These are phyloP conservation scores for Truncatella angustata DNA, from an alignment of 2,329 filamentous ascomycete genomes.

Conservation along the genomic window DNA sequence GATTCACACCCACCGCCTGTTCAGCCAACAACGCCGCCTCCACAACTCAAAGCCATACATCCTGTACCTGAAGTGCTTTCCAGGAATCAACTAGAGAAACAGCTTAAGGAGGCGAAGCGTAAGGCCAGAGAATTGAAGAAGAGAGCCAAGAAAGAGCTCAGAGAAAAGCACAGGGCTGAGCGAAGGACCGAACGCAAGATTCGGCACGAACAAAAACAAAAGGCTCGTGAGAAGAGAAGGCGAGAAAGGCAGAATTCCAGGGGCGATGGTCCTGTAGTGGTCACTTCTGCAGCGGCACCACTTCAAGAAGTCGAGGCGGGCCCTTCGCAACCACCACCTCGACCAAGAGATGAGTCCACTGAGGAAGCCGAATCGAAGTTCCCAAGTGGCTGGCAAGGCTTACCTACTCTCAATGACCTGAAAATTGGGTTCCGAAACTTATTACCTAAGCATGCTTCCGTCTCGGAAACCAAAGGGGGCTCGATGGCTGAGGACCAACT, in stretches of 20 bases:
- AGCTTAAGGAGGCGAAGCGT: conserved; percentile 17
- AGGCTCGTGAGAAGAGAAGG: conserved; percentile 14
- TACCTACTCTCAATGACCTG: neutral
- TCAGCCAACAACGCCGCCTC: no score
- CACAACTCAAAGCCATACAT: no score
- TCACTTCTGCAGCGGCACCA: neutral
- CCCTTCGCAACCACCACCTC: neutral
- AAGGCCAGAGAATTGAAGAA: conserved; percentile 14
- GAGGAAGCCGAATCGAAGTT: neutral
- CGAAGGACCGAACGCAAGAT: conserved; percentile 12
- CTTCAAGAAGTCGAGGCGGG: conserved; percentile 8
- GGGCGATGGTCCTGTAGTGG: no score
- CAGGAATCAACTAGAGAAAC: neutral
- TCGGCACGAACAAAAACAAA: conserved; percentile 6
- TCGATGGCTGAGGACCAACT: neutral
- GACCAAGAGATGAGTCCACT: neutral
- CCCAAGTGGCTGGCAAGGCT: neutral
- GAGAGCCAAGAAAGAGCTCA: conserved; percentile 10
- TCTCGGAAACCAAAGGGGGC: neutral
- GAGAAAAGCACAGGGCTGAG: conserved; percentile 15
- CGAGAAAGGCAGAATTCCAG: no score
- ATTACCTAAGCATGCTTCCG: neutral
- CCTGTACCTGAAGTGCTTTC: neutral
- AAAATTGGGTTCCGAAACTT: neutral
- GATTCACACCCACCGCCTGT: no score